These are phyloP conservation scores for Ceratocystis cacaofunesta DNA, from an alignment of 2,329 filamentous ascomycete genomes.

Conservation along the genomic window DNA sequence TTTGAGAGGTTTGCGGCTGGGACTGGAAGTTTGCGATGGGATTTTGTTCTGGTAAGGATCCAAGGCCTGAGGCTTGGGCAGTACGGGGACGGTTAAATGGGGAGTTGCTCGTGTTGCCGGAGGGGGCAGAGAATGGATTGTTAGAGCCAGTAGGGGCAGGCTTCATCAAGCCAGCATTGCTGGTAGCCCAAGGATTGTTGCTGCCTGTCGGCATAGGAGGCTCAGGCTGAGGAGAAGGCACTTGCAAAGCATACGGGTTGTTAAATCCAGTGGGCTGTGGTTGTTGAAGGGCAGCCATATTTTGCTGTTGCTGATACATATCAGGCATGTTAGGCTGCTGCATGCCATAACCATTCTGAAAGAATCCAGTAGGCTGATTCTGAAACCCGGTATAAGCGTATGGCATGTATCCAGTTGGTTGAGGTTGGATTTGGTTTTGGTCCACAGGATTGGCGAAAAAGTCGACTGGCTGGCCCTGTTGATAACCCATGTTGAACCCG, in stretches of 20 bases:
- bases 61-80: conserved; percentile 49
- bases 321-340: conserved; percentile 57
- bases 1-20: conserved; percentile 29
- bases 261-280: conserved; percentile 40
- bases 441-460: conserved; percentile 95
- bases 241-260: conserved; percentile 33
- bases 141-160: conserved; percentile 89
- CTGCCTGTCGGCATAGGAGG: conserved; percentile 58
- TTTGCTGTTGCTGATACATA: conserved; percentile 47
- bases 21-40: conserved; percentile 44
- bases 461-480: conserved; percentile 90
- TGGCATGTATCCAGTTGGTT: conserved; percentile 59
- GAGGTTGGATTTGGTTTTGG: conserved; percentile 56
- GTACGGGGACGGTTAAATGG: conserved; percentile 39
- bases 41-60: conserved; percentile 70
- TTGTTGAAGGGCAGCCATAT: conserved; percentile 26
- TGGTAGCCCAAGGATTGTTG: conserved; percentile 85
- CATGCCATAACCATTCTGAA: conserved; percentile 49
- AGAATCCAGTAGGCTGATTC: conserved; percentile 39
- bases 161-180: conserved; percentile 47
- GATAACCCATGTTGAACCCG: conserved; percentile 91
- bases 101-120: conserved; percentile 27
- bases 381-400: conserved; percentile 42
- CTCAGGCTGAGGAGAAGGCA: conserved; percentile 35
- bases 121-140: conserved; percentile 67